Conservation (phyloP, 2,329 filamentous ascomycete genomes). For the Ophiocordyceps camponoti-rufipedis region DNA sequence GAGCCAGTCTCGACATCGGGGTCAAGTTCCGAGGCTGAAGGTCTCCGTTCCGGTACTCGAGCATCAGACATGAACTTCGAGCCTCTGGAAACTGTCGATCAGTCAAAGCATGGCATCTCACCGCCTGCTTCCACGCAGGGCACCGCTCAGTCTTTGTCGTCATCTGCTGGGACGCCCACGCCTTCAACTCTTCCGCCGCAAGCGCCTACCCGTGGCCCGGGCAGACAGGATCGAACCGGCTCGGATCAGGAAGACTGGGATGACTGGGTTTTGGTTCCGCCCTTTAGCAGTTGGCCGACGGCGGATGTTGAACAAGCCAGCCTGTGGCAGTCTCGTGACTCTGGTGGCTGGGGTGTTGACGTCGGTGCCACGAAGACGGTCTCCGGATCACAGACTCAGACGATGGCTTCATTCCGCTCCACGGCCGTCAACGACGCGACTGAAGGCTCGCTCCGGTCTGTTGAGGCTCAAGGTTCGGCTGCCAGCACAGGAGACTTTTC, state of each 20-base stretch:
- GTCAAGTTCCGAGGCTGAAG: background rate
- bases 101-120: background rate
- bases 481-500: too few species aligned
- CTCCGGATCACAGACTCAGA: background rate
- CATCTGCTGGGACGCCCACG: background rate
- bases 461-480: too few species aligned
- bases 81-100: background rate
- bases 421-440: too few species aligned
- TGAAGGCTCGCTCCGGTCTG: too few species aligned
- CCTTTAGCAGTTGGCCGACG: too few species aligned
- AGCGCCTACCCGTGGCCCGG: too few species aligned
- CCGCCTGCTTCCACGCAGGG: background rate
- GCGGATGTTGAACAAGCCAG: background rate
- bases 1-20: background rate
- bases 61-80: background rate
- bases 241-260: too few species aligned
- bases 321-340: background rate
- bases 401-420: background rate
- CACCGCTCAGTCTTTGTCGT: background rate
- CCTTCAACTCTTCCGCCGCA: too few species aligned
- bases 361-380: background rate
- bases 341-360: too few species aligned
- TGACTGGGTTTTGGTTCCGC: too few species aligned
- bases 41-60: background rate
- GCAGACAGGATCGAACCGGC: too few species aligned